These are phyloP conservation scores for Entomortierella beljakovae DNA, from an alignment of 192 early-diverging fungal genomes.

Conservation along the genomic window DNA sequence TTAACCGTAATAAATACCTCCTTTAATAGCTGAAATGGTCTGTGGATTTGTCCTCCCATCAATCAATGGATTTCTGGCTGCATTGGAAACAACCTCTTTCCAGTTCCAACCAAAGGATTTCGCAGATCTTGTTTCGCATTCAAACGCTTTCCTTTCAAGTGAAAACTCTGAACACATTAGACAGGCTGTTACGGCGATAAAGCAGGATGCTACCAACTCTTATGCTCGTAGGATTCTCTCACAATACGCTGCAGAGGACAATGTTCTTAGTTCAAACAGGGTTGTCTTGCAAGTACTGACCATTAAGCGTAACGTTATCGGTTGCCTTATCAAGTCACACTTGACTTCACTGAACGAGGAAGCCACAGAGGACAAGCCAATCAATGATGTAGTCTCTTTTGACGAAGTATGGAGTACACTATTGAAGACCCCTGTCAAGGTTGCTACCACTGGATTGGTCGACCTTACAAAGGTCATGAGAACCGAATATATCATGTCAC, in stretches of 20 bases:
- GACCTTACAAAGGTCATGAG: constrained; percentile 58
- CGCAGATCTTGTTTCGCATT: constrained; percentile 57
- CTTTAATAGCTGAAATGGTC: constrained; percentile 45
- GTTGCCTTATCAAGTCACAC: constrained; percentile 53
- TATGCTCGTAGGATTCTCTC: constrained; percentile 64
- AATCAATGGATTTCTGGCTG: constrained; percentile 66
- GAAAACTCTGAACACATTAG: constrained; percentile 59
- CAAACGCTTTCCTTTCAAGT: constrained; percentile 61
- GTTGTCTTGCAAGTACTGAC: constrained; percentile 61
- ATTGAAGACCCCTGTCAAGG: constrained; percentile 33
- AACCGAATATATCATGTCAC: constrained; percentile 62
- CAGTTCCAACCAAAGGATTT: constrained; percentile 61
- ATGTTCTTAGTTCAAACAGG: constrained; percentile 65
- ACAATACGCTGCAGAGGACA: constrained; percentile 57
- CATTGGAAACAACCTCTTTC: constrained; percentile 61
- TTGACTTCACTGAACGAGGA: constrained; percentile 1
- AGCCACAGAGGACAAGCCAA: neutral
- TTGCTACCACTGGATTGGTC: constrained; percentile 15
- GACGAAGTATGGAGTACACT: constrained; percentile 56
- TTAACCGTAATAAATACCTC: neutral
- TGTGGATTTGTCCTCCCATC: constrained; percentile 69
- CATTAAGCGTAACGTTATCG: constrained; percentile 65
- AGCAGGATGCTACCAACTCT: constrained; percentile 47
- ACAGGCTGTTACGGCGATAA: constrained; percentile 48
- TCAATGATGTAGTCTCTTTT: constrained; percentile 18